Percentiles rank a stretch among this genome's conserved stretches.
Conservation (phyloP, 2,329 filamentous ascomycete genomes). For the Beauveria sp. region DNA sequence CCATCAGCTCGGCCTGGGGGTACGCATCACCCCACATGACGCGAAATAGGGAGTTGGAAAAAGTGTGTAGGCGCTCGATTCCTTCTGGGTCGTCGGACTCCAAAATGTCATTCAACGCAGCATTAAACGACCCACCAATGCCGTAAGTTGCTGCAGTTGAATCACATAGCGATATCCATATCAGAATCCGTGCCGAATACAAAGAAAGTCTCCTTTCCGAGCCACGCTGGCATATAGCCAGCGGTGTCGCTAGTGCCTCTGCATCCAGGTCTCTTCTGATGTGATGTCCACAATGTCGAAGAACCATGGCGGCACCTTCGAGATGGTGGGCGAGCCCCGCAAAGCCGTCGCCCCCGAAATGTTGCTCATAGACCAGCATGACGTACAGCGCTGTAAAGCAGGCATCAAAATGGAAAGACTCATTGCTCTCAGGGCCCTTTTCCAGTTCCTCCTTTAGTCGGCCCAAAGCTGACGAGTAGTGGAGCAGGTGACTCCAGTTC, state of each 20-base stretch:
- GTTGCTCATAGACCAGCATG: slow-evolving; percentile 30
- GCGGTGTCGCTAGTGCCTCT: neutral
- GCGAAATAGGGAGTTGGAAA: slow-evolving; percentile 26
- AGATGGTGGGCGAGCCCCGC: slow-evolving; percentile 24
- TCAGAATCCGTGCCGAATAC: slow-evolving; percentile 25
- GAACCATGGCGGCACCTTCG: slow-evolving; percentile 22
- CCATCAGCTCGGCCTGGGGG: slow-evolving; percentile 25
- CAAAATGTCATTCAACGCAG: slow-evolving; percentile 15
- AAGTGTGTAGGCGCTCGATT: slow-evolving; percentile 23
- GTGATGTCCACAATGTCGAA: slow-evolving; percentile 19
- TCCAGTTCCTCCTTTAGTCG: slow-evolving; percentile 23
- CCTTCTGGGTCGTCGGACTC: slow-evolving; percentile 12
- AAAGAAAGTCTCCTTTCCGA: slow-evolving; percentile 18
- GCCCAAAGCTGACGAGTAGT: slow-evolving; percentile 25
- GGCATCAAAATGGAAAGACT: slow-evolving; percentile 21
- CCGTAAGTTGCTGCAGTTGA: slow-evolving; percentile 23
- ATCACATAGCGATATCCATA: slow-evolving; percentile 26
- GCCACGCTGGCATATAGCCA: neutral
- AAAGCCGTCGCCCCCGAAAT: slow-evolving; percentile 25
- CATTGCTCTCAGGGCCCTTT: slow-evolving; percentile 11
- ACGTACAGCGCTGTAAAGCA: slow-evolving; percentile 25
- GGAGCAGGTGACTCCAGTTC: slow-evolving; percentile 17
- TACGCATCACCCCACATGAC: slow-evolving; percentile 26
- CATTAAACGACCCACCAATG: slow-evolving; percentile 25
- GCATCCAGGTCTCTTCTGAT: neutral